Evolutionary conservation across 2,329 filamentous ascomycete genomes (phyloP), one percentile per base, ranked within the genome.

Genomic region (Aspergillus novofumigatus): DNA sequence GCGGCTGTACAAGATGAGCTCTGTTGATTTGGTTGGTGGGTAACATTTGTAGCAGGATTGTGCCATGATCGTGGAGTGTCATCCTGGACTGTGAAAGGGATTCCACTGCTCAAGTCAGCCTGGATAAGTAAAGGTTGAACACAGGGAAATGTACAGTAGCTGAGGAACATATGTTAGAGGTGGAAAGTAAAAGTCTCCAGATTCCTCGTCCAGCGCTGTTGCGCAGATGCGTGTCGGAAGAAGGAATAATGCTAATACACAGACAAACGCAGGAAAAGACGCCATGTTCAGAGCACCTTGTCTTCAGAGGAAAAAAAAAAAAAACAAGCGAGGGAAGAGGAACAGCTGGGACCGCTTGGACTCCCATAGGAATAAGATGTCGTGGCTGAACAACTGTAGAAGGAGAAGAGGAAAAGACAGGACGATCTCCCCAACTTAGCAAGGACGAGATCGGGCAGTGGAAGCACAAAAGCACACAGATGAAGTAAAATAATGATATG

Each of bases 61-160:
- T 53, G 53, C 65, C 65, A 68, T 26, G 65, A 64, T 29, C 60
- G 49, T 4, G 57, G 57, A 4, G 53, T 59, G 17, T 59, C 48
- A 25, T 68, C 57, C 38, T 64, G 56, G 17, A 62, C 57, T 1
- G 61, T 49, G 49, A 59, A 68, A 2, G 63, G 65, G 20, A 65
- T 59, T 2, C 64, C 65, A 25, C 62, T 68, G 28, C 28, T 49
- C 29, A 41, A 28, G 48, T 54, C 25, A 54, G 56, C 28, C 14
- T 7, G 11, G 42, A 23, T 45, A 20, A 23, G 8, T 17, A 23
- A 14, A 45, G 4, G 17, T 6, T 10, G 11, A 23, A 23, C 42
- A 17, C 3, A 20, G 21, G 42, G 42, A 21, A 23, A 45, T 17
- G 9, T 45, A 45, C 42, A 45, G n/a, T 5, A 45, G 42, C 21